These are phyloP conservation scores for Sechiopsis laciniata DNA, from an alignment of 306 rosid genomes.

Conservation along the genomic window DNA sequence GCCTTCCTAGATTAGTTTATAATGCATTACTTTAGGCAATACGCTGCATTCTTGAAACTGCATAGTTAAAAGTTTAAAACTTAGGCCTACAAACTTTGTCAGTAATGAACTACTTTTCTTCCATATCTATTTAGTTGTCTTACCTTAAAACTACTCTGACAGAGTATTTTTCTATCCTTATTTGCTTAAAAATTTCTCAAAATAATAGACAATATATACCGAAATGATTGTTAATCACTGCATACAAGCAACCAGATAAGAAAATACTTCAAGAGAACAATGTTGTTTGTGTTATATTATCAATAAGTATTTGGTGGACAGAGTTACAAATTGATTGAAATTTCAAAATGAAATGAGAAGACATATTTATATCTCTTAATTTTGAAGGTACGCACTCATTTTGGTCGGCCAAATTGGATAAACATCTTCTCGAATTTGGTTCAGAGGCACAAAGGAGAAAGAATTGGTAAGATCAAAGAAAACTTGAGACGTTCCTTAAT, in stretches of 20 bases:
- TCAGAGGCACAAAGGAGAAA: conserved; percentile 55
- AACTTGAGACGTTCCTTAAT: background rate
- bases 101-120: background rate
- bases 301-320: background rate
- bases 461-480: conserved; percentile 54
- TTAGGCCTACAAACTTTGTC: background rate
- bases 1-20: background rate
- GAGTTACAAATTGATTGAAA: background rate
- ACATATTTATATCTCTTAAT: conserved; percentile 19
- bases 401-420: conserved; percentile 72
- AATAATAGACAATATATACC: background rate
- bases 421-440: conserved; percentile 66
- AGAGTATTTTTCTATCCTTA: background rate
- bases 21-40: background rate
- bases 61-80: background rate
- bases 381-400: conserved; percentile 67
- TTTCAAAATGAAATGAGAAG: background rate
- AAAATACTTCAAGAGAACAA: background rate
- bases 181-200: background rate
- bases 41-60: background rate
- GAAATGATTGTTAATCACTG: background rate
- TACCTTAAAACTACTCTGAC: background rate
- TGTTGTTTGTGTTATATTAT: too few relatives aligned
- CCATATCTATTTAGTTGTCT: background rate
- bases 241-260: background rate